Conservation (phyloP, 345 rosid genomes). For the Combretum micranthum region DNA sequence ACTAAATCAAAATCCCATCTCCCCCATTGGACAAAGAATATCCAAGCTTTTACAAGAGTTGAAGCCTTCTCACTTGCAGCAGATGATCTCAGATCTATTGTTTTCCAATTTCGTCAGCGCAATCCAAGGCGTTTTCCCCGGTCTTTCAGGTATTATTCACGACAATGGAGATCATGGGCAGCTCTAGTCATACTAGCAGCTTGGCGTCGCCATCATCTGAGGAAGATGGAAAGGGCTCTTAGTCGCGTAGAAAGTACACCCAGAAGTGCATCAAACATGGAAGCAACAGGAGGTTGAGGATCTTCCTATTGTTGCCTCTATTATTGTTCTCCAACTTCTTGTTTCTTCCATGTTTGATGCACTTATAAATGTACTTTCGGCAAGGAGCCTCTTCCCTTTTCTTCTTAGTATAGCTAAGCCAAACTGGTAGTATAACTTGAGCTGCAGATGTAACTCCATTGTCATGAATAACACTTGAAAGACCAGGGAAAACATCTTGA, state of each 20-base stretch:
- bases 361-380: conserved; percentile 1
- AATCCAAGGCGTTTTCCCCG: conserved; percentile 52
- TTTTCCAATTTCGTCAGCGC: conserved; percentile 46
- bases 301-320: no score
- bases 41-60: conserved; percentile 36
- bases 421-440: conserved; percentile 21
- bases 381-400: conserved; percentile 21
- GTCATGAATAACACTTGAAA: conserved; percentile 43
- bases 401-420: no score
- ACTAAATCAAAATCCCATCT: conserved; percentile 35
- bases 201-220: conserved; percentile 31
- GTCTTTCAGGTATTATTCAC: conserved; percentile 46
- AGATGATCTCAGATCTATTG: conserved; percentile 46
- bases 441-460: conserved; percentile 53
- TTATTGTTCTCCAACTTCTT: no score
- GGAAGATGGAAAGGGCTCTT: conserved; percentile 29
- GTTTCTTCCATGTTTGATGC: no score
- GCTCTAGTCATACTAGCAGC: conserved; percentile 51
- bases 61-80: conserved; percentile 49
- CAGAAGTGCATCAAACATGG: no score
- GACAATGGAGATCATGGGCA: conserved; percentile 53
- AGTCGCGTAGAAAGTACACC: conserved; percentile 14
- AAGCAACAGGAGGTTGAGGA: no score
- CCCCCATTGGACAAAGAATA: conserved; percentile 50
- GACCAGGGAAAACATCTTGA: conserved; percentile 51